Base-by-base conservation (phyloP, 1,139 yeast species). In the Lodderomyces beijingensis region DNA sequence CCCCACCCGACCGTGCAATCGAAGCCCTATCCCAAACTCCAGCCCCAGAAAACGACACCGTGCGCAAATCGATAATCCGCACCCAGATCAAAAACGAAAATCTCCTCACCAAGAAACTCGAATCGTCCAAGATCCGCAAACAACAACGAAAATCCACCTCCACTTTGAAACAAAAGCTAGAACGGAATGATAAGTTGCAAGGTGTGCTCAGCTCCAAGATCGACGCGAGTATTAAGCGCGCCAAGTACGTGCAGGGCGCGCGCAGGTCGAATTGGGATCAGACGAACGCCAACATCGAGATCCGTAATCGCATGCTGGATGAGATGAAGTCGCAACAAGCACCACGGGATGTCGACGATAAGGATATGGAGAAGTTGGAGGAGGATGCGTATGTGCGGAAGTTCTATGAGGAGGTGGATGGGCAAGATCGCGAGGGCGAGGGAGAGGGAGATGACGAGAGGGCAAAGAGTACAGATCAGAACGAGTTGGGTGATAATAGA, bases 261-360 rank as follows among this genome's bases (percentile, higher is more conserved):
- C 68, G 91, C 54, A 81, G 80, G 52, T 62, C 84, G 1, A 82
- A 79, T 11, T 82, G 91, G 91, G 88, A 80, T 31, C 64, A 68
- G 34, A 79, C 79, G 36, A 82, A 82, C 50, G 65, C 67, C 37
- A 53, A 55, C 25, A 70, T 74, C 19, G 60, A 50, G 28, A 55
- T 61, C 29, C 55, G 55, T 29, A 47, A 57, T 32, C 49, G 37
- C 31, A 37, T 35, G 32, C 33, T 26, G 4, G 36, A 39, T n/a
- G 43, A 34, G 18, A 7, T 20, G 11, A 31, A 21, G 14, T 8
- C 16, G 2, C 8, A 23, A n/a, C 7, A 11, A 7, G 32, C 24
- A 10, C 37, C 28, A 13, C 28, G 27, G 5, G 28, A 26, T 10
- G 31, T 27, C 32, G 36, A 41, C 4, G 38, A 37, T 13, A 44